Evolutionary conservation across 2,329 filamentous ascomycete genomes (phyloP).

Genomic region (Diaporthe sp.): DNA sequence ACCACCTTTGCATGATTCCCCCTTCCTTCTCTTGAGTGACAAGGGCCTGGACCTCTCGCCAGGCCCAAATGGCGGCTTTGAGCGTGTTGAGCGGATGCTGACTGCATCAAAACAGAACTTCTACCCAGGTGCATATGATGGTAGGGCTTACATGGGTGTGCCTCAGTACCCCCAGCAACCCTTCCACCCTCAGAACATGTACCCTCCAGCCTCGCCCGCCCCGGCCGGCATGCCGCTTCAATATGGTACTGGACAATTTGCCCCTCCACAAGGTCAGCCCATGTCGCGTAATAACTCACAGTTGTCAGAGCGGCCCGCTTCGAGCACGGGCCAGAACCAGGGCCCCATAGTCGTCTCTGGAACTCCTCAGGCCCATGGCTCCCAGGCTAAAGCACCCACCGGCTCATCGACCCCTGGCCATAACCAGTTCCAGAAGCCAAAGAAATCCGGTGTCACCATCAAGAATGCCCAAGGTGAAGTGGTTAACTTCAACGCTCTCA

Average conservation of each 20-base stretch:
- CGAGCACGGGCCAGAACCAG: constrained; percentile 74
- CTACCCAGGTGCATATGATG: constrained; percentile 62
- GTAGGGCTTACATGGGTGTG: constrained; percentile 49
- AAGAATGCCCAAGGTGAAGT: constrained; percentile 85
- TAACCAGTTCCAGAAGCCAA: constrained; percentile 60
- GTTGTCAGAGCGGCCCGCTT: constrained; percentile 72
- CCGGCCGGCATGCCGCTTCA: constrained; percentile 61
- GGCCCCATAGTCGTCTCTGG: constrained; percentile 70
- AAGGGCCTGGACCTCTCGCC: constrained; percentile 68
- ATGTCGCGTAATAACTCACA: constrained; percentile 90
- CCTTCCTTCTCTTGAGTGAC: constrained; percentile 36
- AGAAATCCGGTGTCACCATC: constrained; percentile 83
- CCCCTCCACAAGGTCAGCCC: constrained; percentile 63
- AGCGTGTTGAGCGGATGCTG: constrained; percentile 81
- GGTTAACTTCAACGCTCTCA: constrained; percentile 69
- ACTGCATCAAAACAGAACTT: constrained; percentile 75
- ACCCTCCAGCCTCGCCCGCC: constrained; percentile 55
- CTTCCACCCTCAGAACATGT: constrained; percentile 27
- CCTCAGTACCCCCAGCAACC: constrained; percentile 29
- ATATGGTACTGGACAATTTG: constrained; percentile 53
- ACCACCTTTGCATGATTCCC: constrained; percentile 41
- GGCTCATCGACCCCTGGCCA: constrained; percentile 58
- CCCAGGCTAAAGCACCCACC: constrained; percentile 58
- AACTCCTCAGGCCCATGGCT: constrained; percentile 71
- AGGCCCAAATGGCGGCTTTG: constrained; percentile 73